phyloP scores from a whole-genome alignment of 192 early-diverging fungal species.

The Linnemannia schmuckeri region DNA sequence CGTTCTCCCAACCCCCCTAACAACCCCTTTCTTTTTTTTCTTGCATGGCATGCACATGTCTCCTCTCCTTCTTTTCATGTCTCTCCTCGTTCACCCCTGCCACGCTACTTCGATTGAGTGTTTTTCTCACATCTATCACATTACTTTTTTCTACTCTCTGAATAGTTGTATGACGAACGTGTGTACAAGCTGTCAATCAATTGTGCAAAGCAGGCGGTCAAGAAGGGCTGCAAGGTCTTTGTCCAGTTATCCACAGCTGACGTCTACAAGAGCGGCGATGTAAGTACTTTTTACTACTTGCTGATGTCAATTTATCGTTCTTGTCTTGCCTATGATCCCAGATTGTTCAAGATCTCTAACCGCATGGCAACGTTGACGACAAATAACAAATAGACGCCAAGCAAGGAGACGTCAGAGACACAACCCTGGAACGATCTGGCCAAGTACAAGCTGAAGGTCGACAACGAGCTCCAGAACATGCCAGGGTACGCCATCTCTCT shows the following conservation, averaged over 20 bases:
- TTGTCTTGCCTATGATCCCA: background rate
- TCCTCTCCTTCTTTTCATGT: background rate
- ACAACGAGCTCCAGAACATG: constrained; percentile 84
- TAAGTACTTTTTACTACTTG: constrained; percentile 24
- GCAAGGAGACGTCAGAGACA: constrained; percentile 72
- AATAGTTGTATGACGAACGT: constrained; percentile 87
- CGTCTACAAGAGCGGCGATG: constrained; percentile 87
- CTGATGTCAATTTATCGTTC: background rate
- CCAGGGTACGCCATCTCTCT: constrained; percentile 62
- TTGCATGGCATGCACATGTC: too few species aligned
- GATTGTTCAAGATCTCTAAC: too few species aligned
- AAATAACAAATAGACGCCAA: constrained; percentile 38
- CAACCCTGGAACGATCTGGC: constrained; percentile 88
- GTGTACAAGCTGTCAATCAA: constrained; percentile 77
- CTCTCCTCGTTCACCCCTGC: background rate
- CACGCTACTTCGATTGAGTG: background rate
- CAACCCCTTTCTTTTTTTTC: constrained; percentile 3
- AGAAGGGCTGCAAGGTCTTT: constrained; percentile 78
- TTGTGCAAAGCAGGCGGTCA: constrained; percentile 88
- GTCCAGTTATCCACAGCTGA: constrained; percentile 92
- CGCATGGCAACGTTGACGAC: background rate
- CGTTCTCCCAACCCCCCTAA: background rate
- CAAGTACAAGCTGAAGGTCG: constrained; percentile 80
- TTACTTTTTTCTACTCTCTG: background rate
- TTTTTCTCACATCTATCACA: background rate